Percentiles rank a stretch among this genome's conserved stretches.
These are phyloP conservation scores for Oropetium thomaeum DNA, from an alignment of 176 grass and related monocot species.

Conservation along the genomic window DNA sequence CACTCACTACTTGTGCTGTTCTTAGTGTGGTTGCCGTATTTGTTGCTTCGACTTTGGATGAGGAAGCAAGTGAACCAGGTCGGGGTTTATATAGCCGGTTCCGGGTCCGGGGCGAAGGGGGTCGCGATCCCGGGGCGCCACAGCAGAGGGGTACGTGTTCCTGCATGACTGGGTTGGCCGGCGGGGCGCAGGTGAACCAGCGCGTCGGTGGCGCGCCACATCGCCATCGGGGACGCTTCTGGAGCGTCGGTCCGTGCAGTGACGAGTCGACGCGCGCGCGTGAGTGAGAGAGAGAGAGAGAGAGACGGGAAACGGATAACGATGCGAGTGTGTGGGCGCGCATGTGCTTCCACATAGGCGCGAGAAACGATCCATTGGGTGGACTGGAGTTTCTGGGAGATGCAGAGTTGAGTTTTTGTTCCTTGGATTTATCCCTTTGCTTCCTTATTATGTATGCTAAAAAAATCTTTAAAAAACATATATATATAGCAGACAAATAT, in stretches of 20 bases:
- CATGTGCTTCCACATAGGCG: background rate
- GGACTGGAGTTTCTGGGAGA: background rate
- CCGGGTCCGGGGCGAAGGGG: too few species aligned
- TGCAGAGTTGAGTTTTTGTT: background rate
- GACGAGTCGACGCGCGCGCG: background rate
- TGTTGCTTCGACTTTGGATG: background rate
- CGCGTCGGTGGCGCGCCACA: background rate
- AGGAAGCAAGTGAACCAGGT: background rate
- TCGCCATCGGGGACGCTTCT: conserved; percentile 1
- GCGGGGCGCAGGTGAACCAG: background rate
- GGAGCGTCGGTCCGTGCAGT: background rate
- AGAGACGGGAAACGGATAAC: background rate
- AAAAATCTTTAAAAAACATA: too few species aligned
- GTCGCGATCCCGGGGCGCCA: background rate
- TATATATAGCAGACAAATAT: too few species aligned
- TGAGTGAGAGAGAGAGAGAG: too few species aligned
- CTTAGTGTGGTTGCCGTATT: background rate
- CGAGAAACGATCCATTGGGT: background rate
- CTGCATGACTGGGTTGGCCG: background rate
- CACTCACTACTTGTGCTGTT: too few species aligned
- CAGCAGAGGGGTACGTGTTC: conserved; percentile 12
- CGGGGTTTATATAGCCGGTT: conserved; percentile 25
- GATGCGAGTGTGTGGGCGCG: background rate
- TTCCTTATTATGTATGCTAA: too few species aligned
- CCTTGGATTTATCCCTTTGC: too few species aligned